A percentile compares a stretch with the other conserved stretches of the same genome.
Evolutionary conservation across 257 asterid species (phyloP).

Genomic region (Solanum chmielewskii): DNA sequence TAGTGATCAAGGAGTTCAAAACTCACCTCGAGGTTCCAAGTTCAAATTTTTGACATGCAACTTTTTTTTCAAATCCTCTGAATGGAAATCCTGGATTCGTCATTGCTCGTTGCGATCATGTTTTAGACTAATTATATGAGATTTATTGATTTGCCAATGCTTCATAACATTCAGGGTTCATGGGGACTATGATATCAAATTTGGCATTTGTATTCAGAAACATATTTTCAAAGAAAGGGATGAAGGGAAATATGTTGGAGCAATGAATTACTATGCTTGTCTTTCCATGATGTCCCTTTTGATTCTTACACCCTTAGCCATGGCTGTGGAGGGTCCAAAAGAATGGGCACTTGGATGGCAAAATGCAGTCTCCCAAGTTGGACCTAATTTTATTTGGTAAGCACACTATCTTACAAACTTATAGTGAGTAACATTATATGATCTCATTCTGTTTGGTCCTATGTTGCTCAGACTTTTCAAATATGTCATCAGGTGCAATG

Average conservation of each 20-base stretch:
- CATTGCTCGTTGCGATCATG: background rate
- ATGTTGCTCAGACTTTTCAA: background rate
- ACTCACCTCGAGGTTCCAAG: too few relatives aligned
- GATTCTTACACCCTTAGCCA: background rate
- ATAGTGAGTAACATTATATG: too few relatives aligned
- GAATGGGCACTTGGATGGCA: background rate
- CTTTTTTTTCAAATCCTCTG: too few relatives aligned
- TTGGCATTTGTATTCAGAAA: background rate
- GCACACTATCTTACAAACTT: background rate
- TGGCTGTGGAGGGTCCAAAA: background rate
- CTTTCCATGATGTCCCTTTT: background rate
- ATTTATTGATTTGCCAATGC: background rate
- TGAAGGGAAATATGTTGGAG: background rate
- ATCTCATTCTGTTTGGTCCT: background rate
- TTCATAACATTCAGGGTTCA: background rate
- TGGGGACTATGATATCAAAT: background rate
- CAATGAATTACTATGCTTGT: background rate
- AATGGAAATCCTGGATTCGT: too few relatives aligned
- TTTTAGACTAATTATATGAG: background rate
- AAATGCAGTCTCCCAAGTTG: background rate
- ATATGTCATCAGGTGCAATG: background rate
- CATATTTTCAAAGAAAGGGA: background rate
- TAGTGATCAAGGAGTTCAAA: too few relatives aligned
- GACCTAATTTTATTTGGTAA: background rate
- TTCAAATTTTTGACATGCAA: too few relatives aligned